phyloP scores from a whole-genome alignment of 768 basidiomycete genomes.

The Phaeolepiota aurea region DNA sequence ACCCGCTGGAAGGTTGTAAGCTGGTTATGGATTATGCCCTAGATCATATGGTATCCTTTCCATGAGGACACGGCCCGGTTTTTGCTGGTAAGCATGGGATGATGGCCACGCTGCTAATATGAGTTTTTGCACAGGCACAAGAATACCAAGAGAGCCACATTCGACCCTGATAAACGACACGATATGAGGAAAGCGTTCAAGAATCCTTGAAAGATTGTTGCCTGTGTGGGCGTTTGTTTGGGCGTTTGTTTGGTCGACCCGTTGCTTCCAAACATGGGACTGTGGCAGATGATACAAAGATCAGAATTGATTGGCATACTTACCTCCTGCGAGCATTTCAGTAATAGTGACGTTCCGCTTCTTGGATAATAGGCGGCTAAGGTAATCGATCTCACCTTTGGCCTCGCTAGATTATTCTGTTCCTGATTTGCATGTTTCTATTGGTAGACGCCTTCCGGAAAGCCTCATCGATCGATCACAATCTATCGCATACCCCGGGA shows the following conservation, averaged over 20 bases:
- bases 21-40: no score
- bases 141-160: no score
- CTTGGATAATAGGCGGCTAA: neutral
- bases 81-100: no score
- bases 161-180: no score
- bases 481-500: neutral
- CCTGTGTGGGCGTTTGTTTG: no score
- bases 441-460: neutral
- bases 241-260: neutral
- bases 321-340: neutral
- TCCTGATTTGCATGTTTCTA: slow-evolving; percentile 2
- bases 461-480: slow-evolving; percentile 5
- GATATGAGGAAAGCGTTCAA: no score
- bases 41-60: no score
- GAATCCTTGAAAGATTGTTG: no score
- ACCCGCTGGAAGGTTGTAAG: no score
- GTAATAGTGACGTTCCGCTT: neutral
- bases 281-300: neutral
- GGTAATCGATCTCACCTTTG: neutral
- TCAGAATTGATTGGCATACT: neutral
- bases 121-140: no score
- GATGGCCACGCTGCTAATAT: no score
- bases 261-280: slow-evolving; percentile 1
- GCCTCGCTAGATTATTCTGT: neutral
- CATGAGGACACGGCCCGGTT: no score